Evolutionary conservation across 2,329 filamentous ascomycete species (phyloP), one percentile per base, ranked within the genome.

Genomic region (Colletotrichum abscissum): DNA sequence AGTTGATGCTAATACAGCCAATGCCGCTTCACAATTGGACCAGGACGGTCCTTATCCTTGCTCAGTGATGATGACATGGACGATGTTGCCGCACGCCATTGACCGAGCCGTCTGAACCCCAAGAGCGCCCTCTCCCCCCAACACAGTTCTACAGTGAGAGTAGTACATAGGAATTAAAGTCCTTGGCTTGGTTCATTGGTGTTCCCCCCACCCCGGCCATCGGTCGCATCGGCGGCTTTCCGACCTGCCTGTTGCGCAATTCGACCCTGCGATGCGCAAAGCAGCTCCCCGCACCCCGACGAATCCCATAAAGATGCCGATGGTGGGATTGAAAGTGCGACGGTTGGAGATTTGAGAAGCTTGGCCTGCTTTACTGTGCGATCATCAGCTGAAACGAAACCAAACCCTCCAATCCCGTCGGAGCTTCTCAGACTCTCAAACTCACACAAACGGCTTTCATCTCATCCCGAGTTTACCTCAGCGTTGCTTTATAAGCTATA

Each of bases 201-300:
- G 38, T 42, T 6, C 14, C 14, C 42, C 42, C 42, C 42, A 49
- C 42, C 42, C 42, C 42, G 16, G 42, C 42, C 42, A 46, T 52
- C 49, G 46, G 62, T 62, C 69, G 65, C 65, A 63, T 63, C 69
- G 66, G 70, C 66, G 59, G 54, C 46, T 56, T 62, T 66, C 62
- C 62, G 71, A 71, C 67, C 71, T 71, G 55, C 67, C 71, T 57
- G 60, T 73, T 73, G 71, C 71, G 71, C 71, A 46, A 70, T 73
- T 24, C 42, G 35, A 68, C 66, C 67, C 70, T 56, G 55, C 55
- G 71, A 73, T 71, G 70, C 67, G 70, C 70, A 66, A 69, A 73
- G 55, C 60, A 62, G 24, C 56, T 46, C 62, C 60, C 70, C 63
- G 22, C 57, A 62, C 54, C 24, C 24, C 12, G 19, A 14, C 58